Conservation (phyloP, 768 basidiomycete genomes). For the Hygrophorus pudorinus region DNA sequence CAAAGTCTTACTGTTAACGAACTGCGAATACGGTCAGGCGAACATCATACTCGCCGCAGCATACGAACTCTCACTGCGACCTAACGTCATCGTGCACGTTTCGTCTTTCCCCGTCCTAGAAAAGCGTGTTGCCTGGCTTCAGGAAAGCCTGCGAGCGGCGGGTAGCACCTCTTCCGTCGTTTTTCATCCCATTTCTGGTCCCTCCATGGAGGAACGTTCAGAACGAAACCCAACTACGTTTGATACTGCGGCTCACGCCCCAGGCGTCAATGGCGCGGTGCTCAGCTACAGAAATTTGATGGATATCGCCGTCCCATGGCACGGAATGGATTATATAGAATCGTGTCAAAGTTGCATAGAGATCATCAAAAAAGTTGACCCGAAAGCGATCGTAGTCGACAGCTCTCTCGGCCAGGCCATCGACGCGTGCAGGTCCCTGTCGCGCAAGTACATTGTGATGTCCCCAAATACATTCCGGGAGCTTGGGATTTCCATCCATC, state of each 20-base stretch:
- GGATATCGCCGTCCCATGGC: neutral
- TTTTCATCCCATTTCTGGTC: neutral
- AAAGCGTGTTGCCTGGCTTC: conserved; percentile 4
- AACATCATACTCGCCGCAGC: conserved; percentile 7
- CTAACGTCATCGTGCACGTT: conserved; percentile 3
- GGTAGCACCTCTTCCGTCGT: neutral
- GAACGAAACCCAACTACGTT: neutral
- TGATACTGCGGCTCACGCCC: neutral
- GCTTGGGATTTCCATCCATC: neutral
- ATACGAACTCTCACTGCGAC: conserved; percentile 3
- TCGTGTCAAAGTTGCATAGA: neutral
- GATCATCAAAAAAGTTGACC: neutral
- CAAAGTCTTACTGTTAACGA: conserved; percentile 4
- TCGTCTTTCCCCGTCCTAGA: conserved; percentile 5
- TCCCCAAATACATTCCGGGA: neutral
- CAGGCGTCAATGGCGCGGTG: neutral
- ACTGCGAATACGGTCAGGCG: conserved; percentile 7
- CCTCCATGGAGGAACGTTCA: neutral
- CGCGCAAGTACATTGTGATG: neutral
- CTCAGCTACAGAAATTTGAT: neutral
- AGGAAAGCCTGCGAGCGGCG: neutral
- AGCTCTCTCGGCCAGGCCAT: neutral
- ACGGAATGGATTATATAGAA: neutral
- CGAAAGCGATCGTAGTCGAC: neutral
- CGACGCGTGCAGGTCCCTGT: neutral